Percentiles rank a stretch among this genome's conserved stretches.
Conservation (phyloP, 2,329 filamentous ascomycete species). For the Fusarium pseudocircinatum region DNA sequence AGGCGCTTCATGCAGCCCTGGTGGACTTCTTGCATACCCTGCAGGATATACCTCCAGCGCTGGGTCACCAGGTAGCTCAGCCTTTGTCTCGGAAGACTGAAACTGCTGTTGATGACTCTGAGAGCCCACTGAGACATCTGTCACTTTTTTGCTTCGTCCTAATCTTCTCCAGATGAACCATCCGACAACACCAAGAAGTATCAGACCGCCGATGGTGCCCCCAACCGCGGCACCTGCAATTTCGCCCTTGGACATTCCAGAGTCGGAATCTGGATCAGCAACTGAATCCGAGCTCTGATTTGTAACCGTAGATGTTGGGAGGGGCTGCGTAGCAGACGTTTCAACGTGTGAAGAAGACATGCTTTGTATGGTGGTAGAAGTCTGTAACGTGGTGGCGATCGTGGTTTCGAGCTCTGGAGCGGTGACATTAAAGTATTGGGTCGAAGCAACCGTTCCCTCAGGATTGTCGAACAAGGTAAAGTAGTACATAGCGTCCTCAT, state of each 20-base stretch:
- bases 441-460: too few relatives aligned
- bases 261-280: accelerated
- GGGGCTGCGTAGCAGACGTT: accelerated
- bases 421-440: not conserved
- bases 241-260: not conserved
- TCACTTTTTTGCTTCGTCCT: accelerated
- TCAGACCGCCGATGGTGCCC: not conserved
- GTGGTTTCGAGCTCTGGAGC: not conserved
- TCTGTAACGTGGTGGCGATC: not conserved
- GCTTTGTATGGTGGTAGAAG: not conserved
- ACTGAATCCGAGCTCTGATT: not conserved
- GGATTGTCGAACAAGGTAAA: too few relatives aligned
- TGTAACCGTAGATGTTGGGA: not conserved
- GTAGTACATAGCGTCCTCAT: not conserved
- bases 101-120: not conserved
- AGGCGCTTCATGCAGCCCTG: not conserved
- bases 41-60: accelerated
- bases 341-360: accelerated
- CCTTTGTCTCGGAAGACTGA: not conserved
- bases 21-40: not conserved
- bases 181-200: not conserved
- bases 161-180: not conserved
- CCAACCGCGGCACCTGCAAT: not conserved
- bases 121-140: accelerated
- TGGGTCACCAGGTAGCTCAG: not conserved